Evolutionary conservation across 805 yeast genomes (phyloP).

Genomic region (Crinitomyces ghanaensis): DNA sequence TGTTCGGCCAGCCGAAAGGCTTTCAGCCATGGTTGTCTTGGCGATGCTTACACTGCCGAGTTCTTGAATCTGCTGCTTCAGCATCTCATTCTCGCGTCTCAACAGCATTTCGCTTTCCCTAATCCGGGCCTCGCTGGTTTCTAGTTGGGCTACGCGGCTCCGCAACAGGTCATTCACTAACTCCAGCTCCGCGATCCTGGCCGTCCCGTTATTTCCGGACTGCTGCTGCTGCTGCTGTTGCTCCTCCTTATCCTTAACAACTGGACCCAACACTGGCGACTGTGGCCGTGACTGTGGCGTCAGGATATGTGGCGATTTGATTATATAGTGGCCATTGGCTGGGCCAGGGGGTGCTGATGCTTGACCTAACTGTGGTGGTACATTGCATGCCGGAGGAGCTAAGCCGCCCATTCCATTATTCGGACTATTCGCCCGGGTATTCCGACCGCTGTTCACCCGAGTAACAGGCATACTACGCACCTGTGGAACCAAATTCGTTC

Average conservation of each 20-base stretch:
- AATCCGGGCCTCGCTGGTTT: conserved; percentile 32
- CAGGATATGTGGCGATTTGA: conserved; percentile 15
- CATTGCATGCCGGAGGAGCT: too few relatives aligned
- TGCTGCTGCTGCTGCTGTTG: conserved; percentile 1
- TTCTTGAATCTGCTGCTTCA: conserved; percentile 12
- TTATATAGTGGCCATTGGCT: too few relatives aligned
- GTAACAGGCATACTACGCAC: too few relatives aligned
- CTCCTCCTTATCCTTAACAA: neutral
- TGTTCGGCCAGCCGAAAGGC: neutral
- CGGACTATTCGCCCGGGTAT: too few relatives aligned
- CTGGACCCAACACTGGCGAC: conserved; percentile 10
- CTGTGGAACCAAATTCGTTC: too few relatives aligned
- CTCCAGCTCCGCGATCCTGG: conserved; percentile 82
- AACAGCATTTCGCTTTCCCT: conserved; percentile 16
- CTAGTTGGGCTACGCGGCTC: conserved; percentile 73
- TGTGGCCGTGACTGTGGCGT: conserved; percentile 19
- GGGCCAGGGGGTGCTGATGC: too few relatives aligned
- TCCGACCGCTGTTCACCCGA: too few relatives aligned
- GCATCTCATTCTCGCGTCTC: conserved; percentile 13
- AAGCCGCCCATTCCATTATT: too few relatives aligned
- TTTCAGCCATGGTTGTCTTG: conserved; percentile 7
- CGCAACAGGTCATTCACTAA: conserved; percentile 80
- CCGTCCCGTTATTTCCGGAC: neutral
- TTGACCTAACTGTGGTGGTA: too few relatives aligned
- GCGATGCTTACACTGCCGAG: too few relatives aligned